A percentile compares a stretch with the other conserved stretches of the same genome.
Evolutionary conservation across 1,139 yeast species (phyloP).

Genomic region (Petasospora rhodanensis): DNA sequence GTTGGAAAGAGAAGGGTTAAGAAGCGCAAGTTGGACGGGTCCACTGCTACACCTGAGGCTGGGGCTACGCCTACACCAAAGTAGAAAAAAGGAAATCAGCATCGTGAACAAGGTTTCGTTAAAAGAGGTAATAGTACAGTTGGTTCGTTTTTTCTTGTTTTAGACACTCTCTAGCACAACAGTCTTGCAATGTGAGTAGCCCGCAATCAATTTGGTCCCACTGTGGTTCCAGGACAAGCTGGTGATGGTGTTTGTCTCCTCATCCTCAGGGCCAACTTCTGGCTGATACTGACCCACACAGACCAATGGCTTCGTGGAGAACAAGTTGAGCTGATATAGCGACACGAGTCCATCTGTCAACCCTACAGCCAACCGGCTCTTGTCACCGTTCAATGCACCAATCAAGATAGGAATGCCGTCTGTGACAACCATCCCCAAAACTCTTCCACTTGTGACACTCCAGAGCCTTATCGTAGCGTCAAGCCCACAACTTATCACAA

Average conservation of each 20-base stretch:
- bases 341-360: constrained; percentile 19
- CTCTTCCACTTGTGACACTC: constrained; percentile 47
- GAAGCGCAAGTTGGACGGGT: constrained; percentile 24
- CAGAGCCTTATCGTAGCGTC: constrained; percentile 72
- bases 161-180: constrained; percentile 22
- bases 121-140: no score
- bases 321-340: constrained; percentile 15
- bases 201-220: constrained; percentile 34
- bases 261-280: constrained; percentile 11
- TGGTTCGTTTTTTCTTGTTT: no score
- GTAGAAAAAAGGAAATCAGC: no score
- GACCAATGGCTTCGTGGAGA: constrained; percentile 14
- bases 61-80: no score
- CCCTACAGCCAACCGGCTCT: constrained; percentile 25
- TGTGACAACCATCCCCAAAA: constrained; percentile 35
- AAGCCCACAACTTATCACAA: constrained; percentile 49
- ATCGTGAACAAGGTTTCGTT: no score
- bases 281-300: constrained; percentile 26
- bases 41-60: no score
- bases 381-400: constrained; percentile 48
- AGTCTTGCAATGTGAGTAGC: constrained; percentile 42
- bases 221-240: constrained; percentile 36
- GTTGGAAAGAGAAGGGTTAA: constrained; percentile 40
- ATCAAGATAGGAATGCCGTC: constrained; percentile 50
- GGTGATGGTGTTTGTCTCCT: constrained; percentile 16